Conservation (phyloP, 164 flowering plant species). For the Chimonanthus praecox region DNA sequence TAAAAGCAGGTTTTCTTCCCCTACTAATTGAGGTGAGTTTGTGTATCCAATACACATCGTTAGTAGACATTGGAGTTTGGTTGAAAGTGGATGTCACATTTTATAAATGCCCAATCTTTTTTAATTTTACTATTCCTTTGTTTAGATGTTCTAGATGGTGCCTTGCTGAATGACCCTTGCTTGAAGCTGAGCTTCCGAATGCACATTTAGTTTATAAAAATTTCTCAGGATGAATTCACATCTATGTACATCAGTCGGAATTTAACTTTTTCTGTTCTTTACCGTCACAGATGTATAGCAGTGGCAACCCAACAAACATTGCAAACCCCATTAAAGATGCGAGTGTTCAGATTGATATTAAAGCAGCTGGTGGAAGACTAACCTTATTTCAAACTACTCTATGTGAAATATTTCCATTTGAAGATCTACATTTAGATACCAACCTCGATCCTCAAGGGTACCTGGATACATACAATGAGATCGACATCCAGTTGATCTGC, state of each 20-base stretch:
- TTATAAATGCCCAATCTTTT: too few relatives aligned
- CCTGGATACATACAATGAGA: constrained; percentile 50
- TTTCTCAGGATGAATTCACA: background rate
- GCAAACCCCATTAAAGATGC: constrained; percentile 95
- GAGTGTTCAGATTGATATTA: constrained; percentile 68
- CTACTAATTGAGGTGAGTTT: too few relatives aligned
- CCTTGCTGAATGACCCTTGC: background rate
- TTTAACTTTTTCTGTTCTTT: background rate
- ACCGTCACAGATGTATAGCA: constrained; percentile 93
- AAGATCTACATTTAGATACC: constrained; percentile 22
- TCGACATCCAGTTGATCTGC: constrained; percentile 88
- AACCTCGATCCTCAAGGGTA: constrained; percentile 57
- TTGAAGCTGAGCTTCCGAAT: background rate
- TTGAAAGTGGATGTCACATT: too few relatives aligned
- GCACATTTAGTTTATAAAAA: background rate
- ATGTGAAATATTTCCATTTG: constrained; percentile 68
- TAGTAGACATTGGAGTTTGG: too few relatives aligned
- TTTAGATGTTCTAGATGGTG: too few relatives aligned
- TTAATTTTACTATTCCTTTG: too few relatives aligned
- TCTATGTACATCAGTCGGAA: background rate
- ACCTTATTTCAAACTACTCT: constrained; percentile 76
- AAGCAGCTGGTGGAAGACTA: constrained; percentile 72
- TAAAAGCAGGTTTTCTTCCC: too few relatives aligned
- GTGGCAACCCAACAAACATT: constrained; percentile 96
- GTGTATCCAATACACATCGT: too few relatives aligned